Conservation (phyloP, 306 rosid species). For the Vigna angularis region DNA sequence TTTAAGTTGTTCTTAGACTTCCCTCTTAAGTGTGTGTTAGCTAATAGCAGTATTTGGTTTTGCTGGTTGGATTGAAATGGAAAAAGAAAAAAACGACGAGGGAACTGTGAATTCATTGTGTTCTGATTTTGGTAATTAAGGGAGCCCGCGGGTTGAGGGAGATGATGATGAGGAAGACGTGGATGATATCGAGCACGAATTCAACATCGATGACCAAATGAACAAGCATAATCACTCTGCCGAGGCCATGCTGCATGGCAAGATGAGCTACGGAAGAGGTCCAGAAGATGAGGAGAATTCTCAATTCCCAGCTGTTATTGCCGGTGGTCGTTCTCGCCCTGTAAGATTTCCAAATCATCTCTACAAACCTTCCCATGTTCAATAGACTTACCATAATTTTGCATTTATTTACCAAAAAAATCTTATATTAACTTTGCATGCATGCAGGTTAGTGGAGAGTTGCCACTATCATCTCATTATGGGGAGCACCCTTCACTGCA, state of each 20-base stretch:
- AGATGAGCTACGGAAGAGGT: slow-evolving; percentile 89
- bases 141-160: slow-evolving; percentile 96
- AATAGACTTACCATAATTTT: slow-evolving; percentile 11
- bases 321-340: slow-evolving; percentile 50
- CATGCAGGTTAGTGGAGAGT: slow-evolving; percentile 72
- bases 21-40: background rate
- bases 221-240: slow-evolving; percentile 64
- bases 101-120: background rate
- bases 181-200: slow-evolving; percentile 89
- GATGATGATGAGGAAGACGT: slow-evolving; percentile 93
- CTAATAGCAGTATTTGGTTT: background rate
- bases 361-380: background rate
- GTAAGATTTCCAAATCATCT: slow-evolving; percentile 43
- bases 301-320: slow-evolving; percentile 67
- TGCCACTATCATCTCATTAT: slow-evolving; percentile 68
- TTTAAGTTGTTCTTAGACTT: no score
- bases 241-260: slow-evolving; percentile 94
- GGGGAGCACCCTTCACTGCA: slow-evolving; percentile 83
- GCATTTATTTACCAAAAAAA: slow-evolving; percentile 14
- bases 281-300: slow-evolving; percentile 71
- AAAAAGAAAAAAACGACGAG: background rate
- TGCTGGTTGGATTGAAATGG: slow-evolving; percentile 26
- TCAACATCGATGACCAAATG: slow-evolving; percentile 50
- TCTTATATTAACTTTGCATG: background rate
- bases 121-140: slow-evolving; percentile 42